phyloP scores from a whole-genome alignment of 345 rosid genomes.

The Limnanthes douglasii region DNA sequence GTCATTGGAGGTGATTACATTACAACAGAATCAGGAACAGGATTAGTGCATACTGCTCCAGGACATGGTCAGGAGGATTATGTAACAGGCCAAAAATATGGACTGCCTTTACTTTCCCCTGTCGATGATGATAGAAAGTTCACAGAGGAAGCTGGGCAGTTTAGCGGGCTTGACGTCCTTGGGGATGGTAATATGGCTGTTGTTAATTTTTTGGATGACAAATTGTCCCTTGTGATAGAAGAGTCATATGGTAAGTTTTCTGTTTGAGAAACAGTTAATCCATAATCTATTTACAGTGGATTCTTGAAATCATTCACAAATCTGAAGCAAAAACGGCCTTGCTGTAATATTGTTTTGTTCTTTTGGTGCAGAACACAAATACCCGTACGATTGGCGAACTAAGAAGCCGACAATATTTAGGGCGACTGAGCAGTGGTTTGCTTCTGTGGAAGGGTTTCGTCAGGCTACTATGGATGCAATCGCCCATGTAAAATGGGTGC shows the following conservation, averaged over 20 bases:
- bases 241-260: slow-evolving; percentile 68
- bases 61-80: slow-evolving; percentile 99
- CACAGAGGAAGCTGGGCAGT: slow-evolving; percentile 81
- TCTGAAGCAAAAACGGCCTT: no score
- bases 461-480: slow-evolving; percentile 74
- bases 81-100: slow-evolving; percentile 73
- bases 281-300: no score
- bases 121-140: slow-evolving; percentile 86
- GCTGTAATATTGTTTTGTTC: slow-evolving; percentile 5
- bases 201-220: slow-evolving; percentile 59
- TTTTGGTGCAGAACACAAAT: slow-evolving; percentile 58
- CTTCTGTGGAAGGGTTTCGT: slow-evolving; percentile 91
- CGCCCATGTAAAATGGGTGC: slow-evolving; percentile 72
- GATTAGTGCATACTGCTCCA: slow-evolving; percentile 97
- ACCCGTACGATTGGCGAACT: slow-evolving; percentile 98
- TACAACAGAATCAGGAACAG: slow-evolving; percentile 97
- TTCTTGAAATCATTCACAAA: no score
- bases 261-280: neutral
- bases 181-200: slow-evolving; percentile 86
- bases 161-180: slow-evolving; percentile 87
- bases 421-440: slow-evolving; percentile 99
- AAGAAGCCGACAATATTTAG: slow-evolving; percentile 93
- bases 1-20: slow-evolving; percentile 90
- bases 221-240: slow-evolving; percentile 56
- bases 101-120: slow-evolving; percentile 65